Percentiles rank a stretch among this genome's conserved stretches.
Conservation (phyloP, 1,139 yeast genomes). For the Magnusiomyces ingens region DNA sequence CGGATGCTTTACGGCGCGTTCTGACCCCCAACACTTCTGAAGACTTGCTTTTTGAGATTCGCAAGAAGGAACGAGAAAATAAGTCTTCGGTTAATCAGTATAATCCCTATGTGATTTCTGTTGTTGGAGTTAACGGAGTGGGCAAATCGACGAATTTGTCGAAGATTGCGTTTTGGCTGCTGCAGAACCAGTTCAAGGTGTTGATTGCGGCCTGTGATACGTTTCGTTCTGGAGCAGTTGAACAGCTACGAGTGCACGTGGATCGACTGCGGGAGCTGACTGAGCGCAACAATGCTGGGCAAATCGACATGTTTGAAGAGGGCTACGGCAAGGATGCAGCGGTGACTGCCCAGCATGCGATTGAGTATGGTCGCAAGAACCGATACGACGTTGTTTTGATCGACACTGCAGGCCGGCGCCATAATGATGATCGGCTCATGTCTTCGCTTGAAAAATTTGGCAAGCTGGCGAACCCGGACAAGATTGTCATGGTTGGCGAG, state of each 20-base stretch:
- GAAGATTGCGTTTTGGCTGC: conserved; percentile 88
- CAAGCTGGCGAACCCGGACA: conserved; percentile 90
- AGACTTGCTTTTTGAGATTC: conserved; percentile 78
- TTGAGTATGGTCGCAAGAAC: conserved; percentile 60
- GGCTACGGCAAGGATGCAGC: conserved; percentile 98
- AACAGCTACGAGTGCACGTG: conserved; percentile 90
- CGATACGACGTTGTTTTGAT: conserved; percentile 80
- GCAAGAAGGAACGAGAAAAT: conserved; percentile 36
- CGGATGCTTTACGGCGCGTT: conserved; percentile 70
- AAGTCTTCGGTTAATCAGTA: conserved; percentile 26
- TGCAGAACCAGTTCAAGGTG: conserved; percentile 82
- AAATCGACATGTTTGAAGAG: conserved; percentile 79
- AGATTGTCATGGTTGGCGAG: conserved; percentile 97
- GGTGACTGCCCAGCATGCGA: conserved; percentile 90
- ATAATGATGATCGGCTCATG: conserved; percentile 91
- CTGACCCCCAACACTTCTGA: conserved; percentile 91
- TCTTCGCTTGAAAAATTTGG: conserved; percentile 94
- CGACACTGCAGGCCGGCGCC: conserved; percentile 98
- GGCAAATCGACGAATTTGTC: conserved; percentile 96
- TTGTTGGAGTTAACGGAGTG: conserved; percentile 97
- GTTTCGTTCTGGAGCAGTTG: conserved; percentile 96
- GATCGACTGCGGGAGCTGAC: conserved; percentile 65
- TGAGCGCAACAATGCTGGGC: conserved; percentile 44
- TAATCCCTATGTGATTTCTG: conserved; percentile 84
- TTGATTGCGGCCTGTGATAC: conserved; percentile 97